phyloP scores from a whole-genome alignment of 2,329 filamentous ascomycete genomes.

The Neonectria punicea region DNA sequence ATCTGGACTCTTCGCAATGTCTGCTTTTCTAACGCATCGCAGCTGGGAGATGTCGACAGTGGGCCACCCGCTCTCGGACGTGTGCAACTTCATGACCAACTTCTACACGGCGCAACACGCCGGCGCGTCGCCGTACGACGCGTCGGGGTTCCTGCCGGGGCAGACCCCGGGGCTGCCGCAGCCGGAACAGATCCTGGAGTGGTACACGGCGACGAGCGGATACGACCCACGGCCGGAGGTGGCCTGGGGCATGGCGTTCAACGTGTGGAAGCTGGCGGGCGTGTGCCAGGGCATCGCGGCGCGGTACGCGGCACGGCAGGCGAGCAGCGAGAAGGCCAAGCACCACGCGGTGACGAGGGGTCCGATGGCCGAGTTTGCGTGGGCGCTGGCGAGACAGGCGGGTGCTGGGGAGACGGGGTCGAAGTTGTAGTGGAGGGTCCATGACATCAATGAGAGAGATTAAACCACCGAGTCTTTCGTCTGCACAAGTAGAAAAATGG shows the following conservation, averaged over 20 bases:
- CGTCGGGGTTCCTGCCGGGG: constrained; percentile 68
- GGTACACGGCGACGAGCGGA: constrained; percentile 64
- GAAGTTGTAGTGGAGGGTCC: constrained; percentile 39
- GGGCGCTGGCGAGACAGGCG: constrained; percentile 71
- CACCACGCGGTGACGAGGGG: constrained; percentile 76
- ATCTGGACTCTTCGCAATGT: background rate
- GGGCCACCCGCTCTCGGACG: constrained; percentile 92
- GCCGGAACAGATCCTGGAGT: constrained; percentile 53
- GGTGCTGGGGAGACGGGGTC: constrained; percentile 37
- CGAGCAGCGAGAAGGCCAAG: constrained; percentile 84
- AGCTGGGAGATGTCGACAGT: constrained; percentile 98
- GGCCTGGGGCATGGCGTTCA: constrained; percentile 71
- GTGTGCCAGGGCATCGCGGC: constrained; percentile 92
- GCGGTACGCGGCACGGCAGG: constrained; percentile 84
- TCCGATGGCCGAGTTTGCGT: constrained; percentile 81
- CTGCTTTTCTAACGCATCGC: constrained; percentile 25
- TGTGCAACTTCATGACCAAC: constrained; percentile 76
- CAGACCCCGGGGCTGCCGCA: constrained; percentile 71
- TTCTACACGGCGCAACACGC: constrained; percentile 50
- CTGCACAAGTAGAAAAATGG: background rate
- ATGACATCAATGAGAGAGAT: background rate
- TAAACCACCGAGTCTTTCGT: too few species aligned
- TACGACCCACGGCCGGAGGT: constrained; percentile 75
- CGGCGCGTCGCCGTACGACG: constrained; percentile 40
- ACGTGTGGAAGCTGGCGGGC: constrained; percentile 68